Evolutionary conservation across 2,329 filamentous ascomycete species (phyloP).

Genomic region (Fusarium denticulatum): DNA sequence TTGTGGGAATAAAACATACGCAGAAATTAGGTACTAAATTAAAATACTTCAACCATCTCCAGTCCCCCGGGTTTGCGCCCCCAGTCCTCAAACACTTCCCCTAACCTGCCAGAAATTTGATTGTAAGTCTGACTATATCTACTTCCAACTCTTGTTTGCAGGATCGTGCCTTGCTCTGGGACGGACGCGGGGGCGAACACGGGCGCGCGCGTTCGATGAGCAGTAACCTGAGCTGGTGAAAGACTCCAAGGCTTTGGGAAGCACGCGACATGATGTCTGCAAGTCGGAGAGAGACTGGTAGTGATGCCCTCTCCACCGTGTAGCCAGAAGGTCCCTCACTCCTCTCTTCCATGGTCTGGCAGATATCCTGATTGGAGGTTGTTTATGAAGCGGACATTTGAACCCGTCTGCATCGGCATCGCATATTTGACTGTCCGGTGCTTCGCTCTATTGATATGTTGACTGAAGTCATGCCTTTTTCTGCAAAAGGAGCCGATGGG

Average conservation of each 20-base stretch:
- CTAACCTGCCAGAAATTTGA: no score
- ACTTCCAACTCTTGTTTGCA: background rate
- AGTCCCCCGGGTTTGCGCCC: no score
- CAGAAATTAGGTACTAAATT: no score
- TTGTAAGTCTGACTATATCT: no score
- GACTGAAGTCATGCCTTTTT: background rate
- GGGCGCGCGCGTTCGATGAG: background rate
- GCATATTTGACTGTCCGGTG: background rate
- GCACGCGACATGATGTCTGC: background rate
- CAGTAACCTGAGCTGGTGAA: background rate
- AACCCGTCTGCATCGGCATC: background rate
- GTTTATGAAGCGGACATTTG: background rate
- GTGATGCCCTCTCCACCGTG: background rate
- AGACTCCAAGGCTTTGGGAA: background rate
- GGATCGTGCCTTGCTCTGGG: no score
- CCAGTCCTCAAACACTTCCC: no score
- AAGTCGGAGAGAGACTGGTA: rapidly evolving
- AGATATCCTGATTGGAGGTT: background rate
- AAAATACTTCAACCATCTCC: no score
- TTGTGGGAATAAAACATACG: no score
- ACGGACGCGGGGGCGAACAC: no score
- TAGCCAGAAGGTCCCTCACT: background rate
- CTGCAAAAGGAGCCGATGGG: background rate
- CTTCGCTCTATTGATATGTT: background rate
- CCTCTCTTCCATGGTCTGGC: no score